Conservation (phyloP, 148 eudicot genomes). For the Heliosperma pusillum region DNA sequence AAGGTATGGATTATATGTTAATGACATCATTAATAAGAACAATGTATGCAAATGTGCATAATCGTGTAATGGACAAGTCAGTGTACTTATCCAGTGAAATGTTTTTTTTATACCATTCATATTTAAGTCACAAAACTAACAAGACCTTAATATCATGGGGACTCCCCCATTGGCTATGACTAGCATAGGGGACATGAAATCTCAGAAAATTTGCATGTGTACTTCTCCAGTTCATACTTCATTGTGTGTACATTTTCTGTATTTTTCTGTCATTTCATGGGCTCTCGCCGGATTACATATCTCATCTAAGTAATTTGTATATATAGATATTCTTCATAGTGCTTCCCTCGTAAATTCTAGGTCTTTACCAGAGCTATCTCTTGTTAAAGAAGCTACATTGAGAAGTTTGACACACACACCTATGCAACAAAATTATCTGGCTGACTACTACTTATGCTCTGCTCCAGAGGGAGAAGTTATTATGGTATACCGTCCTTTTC, state of each 20-base stretch:
- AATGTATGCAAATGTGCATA: not conserved
- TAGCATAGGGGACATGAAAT: not conserved
- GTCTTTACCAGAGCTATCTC: slow-evolving; percentile 82
- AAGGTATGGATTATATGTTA: not conserved
- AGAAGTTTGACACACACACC: slow-evolving; percentile 52
- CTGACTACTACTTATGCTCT: slow-evolving; percentile 51
- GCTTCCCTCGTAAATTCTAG: slow-evolving; percentile 32
- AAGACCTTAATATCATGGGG: not conserved
- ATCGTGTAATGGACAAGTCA: not conserved
- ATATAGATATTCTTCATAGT: not conserved
- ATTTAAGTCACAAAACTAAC: not conserved
- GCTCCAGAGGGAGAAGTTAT: slow-evolving; percentile 70
- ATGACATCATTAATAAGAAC: not conserved
- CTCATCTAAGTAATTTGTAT: not conserved
- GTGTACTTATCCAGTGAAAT: not conserved
- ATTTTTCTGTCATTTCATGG: not conserved
- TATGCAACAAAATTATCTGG: slow-evolving; percentile 41
- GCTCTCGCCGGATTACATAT: not conserved
- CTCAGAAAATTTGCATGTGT: not conserved
- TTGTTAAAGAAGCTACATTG: slow-evolving; percentile 63
- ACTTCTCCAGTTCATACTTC: not conserved
- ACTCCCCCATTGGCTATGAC: not conserved
- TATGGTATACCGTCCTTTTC: slow-evolving; percentile 39
- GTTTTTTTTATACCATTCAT: not conserved
- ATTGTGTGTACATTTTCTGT: not conserved